Evolutionary conservation across 2,329 filamentous ascomycete genomes (phyloP), one percentile per base, ranked within the genome.

Genomic region (Penicillium paneum): DNA sequence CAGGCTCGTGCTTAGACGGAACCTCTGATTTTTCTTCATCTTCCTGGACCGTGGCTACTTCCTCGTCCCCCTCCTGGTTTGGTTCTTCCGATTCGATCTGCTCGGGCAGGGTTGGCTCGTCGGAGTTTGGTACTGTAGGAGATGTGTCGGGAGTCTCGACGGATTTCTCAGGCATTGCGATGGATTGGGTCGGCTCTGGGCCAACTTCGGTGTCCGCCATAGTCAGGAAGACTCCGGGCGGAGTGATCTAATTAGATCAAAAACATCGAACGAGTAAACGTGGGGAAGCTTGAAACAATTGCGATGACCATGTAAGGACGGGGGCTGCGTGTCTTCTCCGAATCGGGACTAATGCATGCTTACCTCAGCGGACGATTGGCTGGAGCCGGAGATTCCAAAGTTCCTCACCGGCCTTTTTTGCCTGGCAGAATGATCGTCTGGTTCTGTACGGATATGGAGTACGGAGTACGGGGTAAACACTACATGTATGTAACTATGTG

Each of bases 181-280:
- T 45, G 51, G 63, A 59, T 59, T 62, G 57, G 39, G 59, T 57
- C 52, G 66, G 69, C 67, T 69, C 68, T 56, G 68, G 64, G 68
- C 65, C 67, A 60, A 71, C 64, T 58, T 74, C 71, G 50, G 70
- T 69, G 62, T 75, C 73, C 65, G 71, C 73, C 73, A 75, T 75
- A 64, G 57, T 72, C 71, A 71, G 63, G 59, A 60, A 68, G 64
- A 71, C 70, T 71, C 70, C 69, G 64, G 61, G 53, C 64, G 70
- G 65, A 66, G 64, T 59, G 59, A 60, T 60, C 57, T 54, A 62
- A 61, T 61, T 51, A 64, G 58, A 53, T 57, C 64, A 64, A 49
- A 61, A 55, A 45, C 59, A 62, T 63, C 50, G 58, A 60, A 60
- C 55, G 53, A 46, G 46, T 55, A 61, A 52, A 50, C 44, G 58